Conservation (phyloP, 164 flowering plant species). For the Magnolia sinica region DNA sequence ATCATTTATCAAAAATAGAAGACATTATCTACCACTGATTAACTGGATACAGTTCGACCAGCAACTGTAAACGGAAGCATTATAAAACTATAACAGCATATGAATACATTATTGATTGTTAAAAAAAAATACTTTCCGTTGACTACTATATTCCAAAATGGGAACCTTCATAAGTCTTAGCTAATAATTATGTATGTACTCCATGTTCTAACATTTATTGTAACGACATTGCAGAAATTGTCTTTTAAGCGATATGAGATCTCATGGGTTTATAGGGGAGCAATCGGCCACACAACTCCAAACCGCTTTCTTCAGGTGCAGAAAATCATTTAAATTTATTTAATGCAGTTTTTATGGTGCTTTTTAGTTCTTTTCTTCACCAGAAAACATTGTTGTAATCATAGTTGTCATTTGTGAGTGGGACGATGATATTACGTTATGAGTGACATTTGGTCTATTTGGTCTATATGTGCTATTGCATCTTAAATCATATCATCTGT, state of each 20-base stretch:
- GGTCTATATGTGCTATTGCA: neutral
- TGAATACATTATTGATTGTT: no score
- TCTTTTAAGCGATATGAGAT: constrained; percentile 82
- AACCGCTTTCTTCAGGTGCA: constrained; percentile 89
- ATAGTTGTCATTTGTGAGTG: neutral
- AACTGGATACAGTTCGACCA: no score
- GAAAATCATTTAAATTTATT: neutral
- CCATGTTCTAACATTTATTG: neutral
- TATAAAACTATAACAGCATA: no score
- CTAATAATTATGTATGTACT: neutral
- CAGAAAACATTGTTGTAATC: neutral
- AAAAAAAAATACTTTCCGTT: no score
- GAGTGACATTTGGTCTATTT: neutral
- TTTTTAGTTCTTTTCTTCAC: neutral
- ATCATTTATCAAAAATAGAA: no score
- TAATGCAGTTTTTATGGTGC: neutral
- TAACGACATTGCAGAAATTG: constrained; percentile 43
- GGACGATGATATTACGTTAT: neutral
- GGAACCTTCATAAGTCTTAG: no score
- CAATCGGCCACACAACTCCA: constrained; percentile 92
- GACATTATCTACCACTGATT: no score
- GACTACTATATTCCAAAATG: no score
- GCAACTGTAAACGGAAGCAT: no score
- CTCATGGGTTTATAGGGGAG: constrained; percentile 74
- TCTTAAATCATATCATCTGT: constrained; percentile 3